A percentile compares a stretch with the other conserved stretches of the same genome.
Conservation (phyloP, 2,329 filamentous ascomycete species). For the Lithohypha guttulata region DNA sequence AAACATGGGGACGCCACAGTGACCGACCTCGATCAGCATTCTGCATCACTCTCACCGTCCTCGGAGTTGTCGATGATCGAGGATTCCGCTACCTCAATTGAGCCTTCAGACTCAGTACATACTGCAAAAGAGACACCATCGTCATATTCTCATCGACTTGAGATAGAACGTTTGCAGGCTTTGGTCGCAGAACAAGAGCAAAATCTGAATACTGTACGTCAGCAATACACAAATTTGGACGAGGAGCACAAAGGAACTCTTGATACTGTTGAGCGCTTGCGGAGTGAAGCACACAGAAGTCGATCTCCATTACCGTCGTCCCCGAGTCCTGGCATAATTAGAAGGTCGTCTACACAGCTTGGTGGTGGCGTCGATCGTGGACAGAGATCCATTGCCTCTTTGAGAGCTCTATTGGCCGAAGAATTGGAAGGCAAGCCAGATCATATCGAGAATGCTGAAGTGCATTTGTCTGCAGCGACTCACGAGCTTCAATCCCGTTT, state of each 20-base stretch:
- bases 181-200: constrained; percentile 67
- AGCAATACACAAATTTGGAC: constrained; percentile 75
- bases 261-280: constrained; percentile 81
- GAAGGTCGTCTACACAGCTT: constrained; percentile 85
- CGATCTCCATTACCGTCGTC: constrained; percentile 51
- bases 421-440: constrained; percentile 76
- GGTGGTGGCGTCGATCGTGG: constrained; percentile 80
- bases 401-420: constrained; percentile 78
- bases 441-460: constrained; percentile 80
- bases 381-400: constrained; percentile 77
- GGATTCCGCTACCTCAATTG: constrained; percentile 58
- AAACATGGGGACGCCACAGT: constrained; percentile 49
- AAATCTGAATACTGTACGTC: constrained; percentile 59
- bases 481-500: constrained; percentile 79
- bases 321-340: constrained; percentile 58
- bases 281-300: constrained; percentile 72
- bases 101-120: constrained; percentile 51
- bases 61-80: constrained; percentile 85
- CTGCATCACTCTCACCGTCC: constrained; percentile 82
- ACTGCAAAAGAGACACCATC: constrained; percentile 18
- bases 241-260: constrained; percentile 70
- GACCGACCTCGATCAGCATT: constrained; percentile 56
- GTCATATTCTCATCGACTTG: constrained; percentile 42
- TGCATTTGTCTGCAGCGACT: constrained; percentile 84
- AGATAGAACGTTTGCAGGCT: constrained; percentile 60